Conservation (phyloP, 208 protist species). For the Trypanosoma conorhini region DNA sequence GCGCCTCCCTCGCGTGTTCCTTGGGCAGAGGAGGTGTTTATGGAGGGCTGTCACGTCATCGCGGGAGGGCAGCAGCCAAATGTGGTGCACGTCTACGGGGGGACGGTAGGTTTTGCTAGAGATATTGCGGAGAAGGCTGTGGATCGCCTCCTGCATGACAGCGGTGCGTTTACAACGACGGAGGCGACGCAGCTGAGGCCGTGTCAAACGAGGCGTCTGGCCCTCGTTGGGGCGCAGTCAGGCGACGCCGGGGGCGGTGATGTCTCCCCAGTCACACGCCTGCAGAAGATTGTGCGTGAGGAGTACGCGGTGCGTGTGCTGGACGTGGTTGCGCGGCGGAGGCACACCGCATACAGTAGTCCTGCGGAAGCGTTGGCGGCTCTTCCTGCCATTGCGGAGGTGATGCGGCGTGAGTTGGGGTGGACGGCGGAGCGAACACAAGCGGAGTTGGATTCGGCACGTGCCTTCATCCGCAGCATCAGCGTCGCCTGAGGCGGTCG, state of each 20-base stretch:
- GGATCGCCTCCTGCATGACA: constrained; percentile 37
- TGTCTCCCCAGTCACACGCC: constrained; percentile 12
- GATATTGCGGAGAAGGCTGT: constrained; percentile 62
- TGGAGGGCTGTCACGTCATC: constrained; percentile 50
- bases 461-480: constrained; percentile 31
- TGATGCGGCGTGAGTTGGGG: constrained; percentile 40
- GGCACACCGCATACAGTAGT: constrained; percentile 71
- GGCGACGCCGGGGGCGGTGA: constrained; percentile 1
- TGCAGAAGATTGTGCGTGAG: constrained; percentile 37
- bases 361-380: constrained; percentile 59
- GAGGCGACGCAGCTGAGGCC: constrained; percentile 9
- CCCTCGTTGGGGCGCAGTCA: constrained; percentile 13
- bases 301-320: constrained; percentile 62
- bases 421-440: constrained; percentile 40
- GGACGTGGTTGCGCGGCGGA: constrained; percentile 72
- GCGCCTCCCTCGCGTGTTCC: constrained; percentile 32
- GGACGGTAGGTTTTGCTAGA: constrained; percentile 50
- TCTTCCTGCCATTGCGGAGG: constrained; percentile 38
- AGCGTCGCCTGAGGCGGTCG: not conserved
- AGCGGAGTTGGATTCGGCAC: constrained; percentile 44
- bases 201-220: constrained; percentile 42
- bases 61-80: constrained; percentile 20
- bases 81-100: constrained; percentile 76
- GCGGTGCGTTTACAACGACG: constrained; percentile 23
- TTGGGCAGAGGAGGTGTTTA: constrained; percentile 48